phyloP scores from a whole-genome alignment of 768 basidiomycete genomes.

The Thelephora ganbajun region DNA sequence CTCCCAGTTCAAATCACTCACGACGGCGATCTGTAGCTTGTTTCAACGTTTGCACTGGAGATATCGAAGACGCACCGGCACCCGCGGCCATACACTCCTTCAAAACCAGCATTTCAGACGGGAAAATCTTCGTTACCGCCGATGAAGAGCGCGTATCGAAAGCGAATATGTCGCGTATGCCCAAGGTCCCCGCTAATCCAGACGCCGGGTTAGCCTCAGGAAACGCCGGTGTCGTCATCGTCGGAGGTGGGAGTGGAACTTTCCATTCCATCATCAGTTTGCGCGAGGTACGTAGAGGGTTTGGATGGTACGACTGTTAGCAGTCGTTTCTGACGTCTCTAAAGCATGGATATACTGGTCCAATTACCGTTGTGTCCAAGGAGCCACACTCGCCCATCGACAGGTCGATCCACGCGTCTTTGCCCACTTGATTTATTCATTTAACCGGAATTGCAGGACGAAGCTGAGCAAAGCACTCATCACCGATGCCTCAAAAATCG shows the following conservation, averaged over 20 bases:
- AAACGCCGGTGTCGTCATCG: conserved; percentile 61
- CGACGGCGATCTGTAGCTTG: conserved; percentile 37
- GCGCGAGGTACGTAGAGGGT: conserved; percentile 41
- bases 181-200: conserved; percentile 23
- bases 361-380: conserved; percentile 68
- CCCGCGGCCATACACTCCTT: conserved; percentile 70
- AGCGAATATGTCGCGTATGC: conserved; percentile 49
- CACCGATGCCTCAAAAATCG: conserved; percentile 64
- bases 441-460: conserved; percentile 33
- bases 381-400: conserved; percentile 78
- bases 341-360: conserved; percentile 65
- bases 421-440: background rate
- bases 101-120: conserved; percentile 47
- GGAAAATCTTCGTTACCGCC: conserved; percentile 72
- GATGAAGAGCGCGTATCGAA: conserved; percentile 45
- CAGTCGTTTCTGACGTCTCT: background rate
- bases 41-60: conserved; percentile 76
- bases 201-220: conserved; percentile 26
- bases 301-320: background rate
- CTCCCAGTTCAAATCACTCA: background rate
- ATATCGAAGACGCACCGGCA: conserved; percentile 86
- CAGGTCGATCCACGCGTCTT: conserved; percentile 27
- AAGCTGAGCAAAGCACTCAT: conserved; percentile 81
- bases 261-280: conserved; percentile 70
- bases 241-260: conserved; percentile 76